phyloP scores from a whole-genome alignment of 805 yeast species.

The Candida boidinii region DNA sequence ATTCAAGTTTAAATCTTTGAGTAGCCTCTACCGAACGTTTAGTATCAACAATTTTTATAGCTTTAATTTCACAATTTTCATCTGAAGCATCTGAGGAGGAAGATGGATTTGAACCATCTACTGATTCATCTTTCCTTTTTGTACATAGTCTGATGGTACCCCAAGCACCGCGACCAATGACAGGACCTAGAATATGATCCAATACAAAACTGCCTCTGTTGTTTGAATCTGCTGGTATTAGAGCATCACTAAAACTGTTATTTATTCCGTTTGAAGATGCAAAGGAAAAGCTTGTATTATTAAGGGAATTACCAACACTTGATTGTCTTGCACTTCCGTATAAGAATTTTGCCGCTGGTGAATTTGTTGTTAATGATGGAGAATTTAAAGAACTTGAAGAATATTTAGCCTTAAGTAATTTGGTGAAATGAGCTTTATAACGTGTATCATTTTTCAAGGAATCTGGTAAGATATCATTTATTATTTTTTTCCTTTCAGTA shows the following conservation, averaged over 20 bases:
- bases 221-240: too few species aligned
- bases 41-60: constrained; percentile 22
- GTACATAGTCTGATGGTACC: constrained; percentile 51
- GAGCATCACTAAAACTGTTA: too few species aligned
- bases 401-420: constrained; percentile 18
- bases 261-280: constrained; percentile 12
- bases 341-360: constrained; percentile 15
- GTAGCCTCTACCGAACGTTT: constrained; percentile 37
- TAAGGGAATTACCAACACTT: constrained; percentile 1
- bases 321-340: constrained; percentile 12
- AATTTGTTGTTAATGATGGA: constrained; percentile 7
- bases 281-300: too few species aligned
- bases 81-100: constrained; percentile 2
- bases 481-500: constrained; percentile 36
- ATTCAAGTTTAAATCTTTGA: constrained; percentile 60
- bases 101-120: background rate
- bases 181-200: constrained; percentile 49
- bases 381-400: constrained; percentile 12
- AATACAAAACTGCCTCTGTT: constrained; percentile 63
- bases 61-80: constrained; percentile 11
- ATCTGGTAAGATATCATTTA: constrained; percentile 20
- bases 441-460: constrained; percentile 16
- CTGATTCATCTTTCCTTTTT: background rate
- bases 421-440: constrained; percentile 22
- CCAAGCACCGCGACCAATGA: constrained; percentile 87